Base-by-base conservation (phyloP, 2,329 filamentous ascomycete species). In the Penicillium thymicola region DNA sequence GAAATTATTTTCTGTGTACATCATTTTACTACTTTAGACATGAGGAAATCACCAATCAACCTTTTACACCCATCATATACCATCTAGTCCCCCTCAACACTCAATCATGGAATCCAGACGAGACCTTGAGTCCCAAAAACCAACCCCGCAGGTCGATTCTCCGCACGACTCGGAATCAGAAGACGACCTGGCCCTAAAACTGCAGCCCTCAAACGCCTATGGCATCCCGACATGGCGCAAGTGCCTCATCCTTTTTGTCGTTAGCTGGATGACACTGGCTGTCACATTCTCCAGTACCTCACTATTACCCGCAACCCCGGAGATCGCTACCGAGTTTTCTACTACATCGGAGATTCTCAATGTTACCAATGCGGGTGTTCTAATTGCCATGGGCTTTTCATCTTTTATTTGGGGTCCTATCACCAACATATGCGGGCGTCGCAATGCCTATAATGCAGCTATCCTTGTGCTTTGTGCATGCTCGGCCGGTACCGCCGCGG, bases 231-330 rank as follows among this genome's bases (percentile, higher is more conserved):
- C 46, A 53, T 76, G 74, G 74, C 70, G 69, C 27, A 78, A 78
- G 67, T 70, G 59, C 23, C 62, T 77, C 23, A 75, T 78, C 27
- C 65, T 78, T 40, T 76, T 77, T 59, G 61, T 71, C 11, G 71
- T 72, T 27, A 76, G 73, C 57, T 78, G 74, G 74, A 72, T 75
- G 66, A 73, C 75, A 2, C 65, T 78, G 5, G 67, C 72, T 2
- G 68, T 73, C 8, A 75, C 75, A 38, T 78, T 76, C 59, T 75
- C 72, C n/a, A 74, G 70, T 58, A 77, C 76, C 11, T 74, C 75
- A 4, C 59, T 78, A 18, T 64, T 78, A 13, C 70, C 73, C 21
- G 76, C 75, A 1, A 68, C 67, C 6, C 69, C 69, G 13, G 75
- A 78, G 60, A 78, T 78, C 54, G 70, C 74, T 4, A 47, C 51